phyloP scores from a whole-genome alignment of 2,329 filamentous ascomycete species.

The Knufia fluminis region DNA sequence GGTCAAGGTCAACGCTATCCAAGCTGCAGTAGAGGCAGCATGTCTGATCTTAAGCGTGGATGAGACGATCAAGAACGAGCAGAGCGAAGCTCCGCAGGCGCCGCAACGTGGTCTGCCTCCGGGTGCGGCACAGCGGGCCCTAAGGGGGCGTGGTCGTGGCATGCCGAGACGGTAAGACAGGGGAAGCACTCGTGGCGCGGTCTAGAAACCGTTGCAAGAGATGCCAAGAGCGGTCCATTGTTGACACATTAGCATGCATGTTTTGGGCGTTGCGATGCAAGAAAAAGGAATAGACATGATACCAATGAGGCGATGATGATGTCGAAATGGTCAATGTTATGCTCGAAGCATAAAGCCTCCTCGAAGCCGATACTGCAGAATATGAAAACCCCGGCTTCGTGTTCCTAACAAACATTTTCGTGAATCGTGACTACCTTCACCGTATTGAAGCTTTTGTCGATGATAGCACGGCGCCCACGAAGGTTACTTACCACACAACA shows the following conservation, averaged over 20 bases:
- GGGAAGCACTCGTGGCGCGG: background rate
- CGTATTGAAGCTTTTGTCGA: too few relatives aligned
- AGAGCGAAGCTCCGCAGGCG: conserved; percentile 74
- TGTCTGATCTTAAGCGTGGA: conserved; percentile 95
- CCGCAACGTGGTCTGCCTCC: conserved; percentile 66
- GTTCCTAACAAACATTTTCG: too few relatives aligned
- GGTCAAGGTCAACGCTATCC: conserved; percentile 94
- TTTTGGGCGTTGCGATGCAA: background rate
- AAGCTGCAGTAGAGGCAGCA: conserved; percentile 88
- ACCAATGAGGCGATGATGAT: conserved; percentile 4
- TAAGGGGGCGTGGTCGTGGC: conserved; percentile 73
- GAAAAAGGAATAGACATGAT: conserved; percentile 1
- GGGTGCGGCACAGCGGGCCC: conserved; percentile 77
- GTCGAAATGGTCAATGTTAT: background rate
- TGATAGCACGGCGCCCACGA: too few relatives aligned
- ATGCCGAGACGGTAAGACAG: conserved; percentile 68
- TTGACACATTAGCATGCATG: conserved; percentile 5
- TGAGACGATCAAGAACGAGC: conserved; percentile 97
- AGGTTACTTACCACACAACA: too few relatives aligned
- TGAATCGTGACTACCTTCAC: too few relatives aligned
- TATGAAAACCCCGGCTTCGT: too few relatives aligned
- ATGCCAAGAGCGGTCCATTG: background rate
- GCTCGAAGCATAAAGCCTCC: too few relatives aligned
- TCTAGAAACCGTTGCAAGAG: background rate
- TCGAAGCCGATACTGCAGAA: too few relatives aligned